These are phyloP conservation scores for Tolypocladium nubicola DNA, from an alignment of 2,329 filamentous ascomycete species.

Conservation along the genomic window DNA sequence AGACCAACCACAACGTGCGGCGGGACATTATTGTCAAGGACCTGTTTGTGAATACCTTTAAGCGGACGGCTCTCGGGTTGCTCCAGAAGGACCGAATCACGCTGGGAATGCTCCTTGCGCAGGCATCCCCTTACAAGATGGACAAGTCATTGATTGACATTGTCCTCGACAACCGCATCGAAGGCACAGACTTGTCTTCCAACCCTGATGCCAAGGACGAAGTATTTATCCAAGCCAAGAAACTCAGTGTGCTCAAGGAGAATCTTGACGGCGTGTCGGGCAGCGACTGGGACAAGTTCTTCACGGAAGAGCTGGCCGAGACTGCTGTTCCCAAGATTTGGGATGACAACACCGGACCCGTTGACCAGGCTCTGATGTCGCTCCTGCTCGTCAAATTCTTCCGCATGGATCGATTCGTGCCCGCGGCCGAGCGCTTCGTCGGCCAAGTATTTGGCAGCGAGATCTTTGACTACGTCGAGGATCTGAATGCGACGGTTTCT, in stretches of 20 bases:
- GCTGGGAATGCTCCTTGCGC: constrained; percentile 86
- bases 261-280: constrained; percentile 51
- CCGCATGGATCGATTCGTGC: constrained; percentile 90
- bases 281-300: constrained; percentile 70
- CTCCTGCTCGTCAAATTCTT: constrained; percentile 88
- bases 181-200: constrained; percentile 70
- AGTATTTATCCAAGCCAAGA: constrained; percentile 56
- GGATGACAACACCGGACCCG: constrained; percentile 48
- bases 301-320: constrained; percentile 78
- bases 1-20: constrained; percentile 66
- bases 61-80: constrained; percentile 84
- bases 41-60: constrained; percentile 84
- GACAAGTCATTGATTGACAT: constrained; percentile 81
- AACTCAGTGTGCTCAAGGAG: constrained; percentile 63
- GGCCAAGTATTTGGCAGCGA: constrained; percentile 72
- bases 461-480: constrained; percentile 74
- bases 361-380: constrained; percentile 71
- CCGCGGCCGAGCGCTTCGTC: constrained; percentile 85
- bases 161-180: constrained; percentile 68
- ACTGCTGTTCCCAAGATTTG: constrained; percentile 69
- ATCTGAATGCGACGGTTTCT: constrained; percentile 73
- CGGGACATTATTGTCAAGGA: constrained; percentile 86
- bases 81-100: constrained; percentile 92
- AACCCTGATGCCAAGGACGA: constrained; percentile 53
- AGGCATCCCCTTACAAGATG: constrained; percentile 94